Evolutionary conservation across 495 filamentous ascomycete species (phyloP), one percentile per base, ranked within the genome.

Genomic region (Penicillium alfredii): DNA sequence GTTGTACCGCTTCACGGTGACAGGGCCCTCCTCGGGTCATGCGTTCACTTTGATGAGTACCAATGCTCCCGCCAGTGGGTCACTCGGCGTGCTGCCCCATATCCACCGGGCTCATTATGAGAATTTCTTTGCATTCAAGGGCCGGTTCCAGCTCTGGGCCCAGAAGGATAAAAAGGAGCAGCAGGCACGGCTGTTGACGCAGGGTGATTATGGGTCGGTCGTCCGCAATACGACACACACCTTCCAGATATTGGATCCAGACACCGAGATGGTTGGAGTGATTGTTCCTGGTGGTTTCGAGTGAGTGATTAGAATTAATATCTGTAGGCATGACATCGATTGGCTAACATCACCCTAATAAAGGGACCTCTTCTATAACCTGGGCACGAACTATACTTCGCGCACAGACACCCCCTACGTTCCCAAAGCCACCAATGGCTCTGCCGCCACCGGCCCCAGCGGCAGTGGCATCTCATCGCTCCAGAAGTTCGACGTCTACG

Each of bases 281-380:
- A 55, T 72, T 20, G 49, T 53, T 3, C 68, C 68, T 12, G 68
- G 68, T 29, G 66, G 66, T 7, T 69, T 70, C 26, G 68, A 72
- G 55, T 64, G 55, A 33, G 48, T 40, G n/a, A n/a, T n/a, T n/a
- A n/a, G n/a, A n/a, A n/a, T n/a, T n/a, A n/a, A n/a, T n/a, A n/a
- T n/a, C n/a, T n/a, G n/a, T n/a, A n/a, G n/a, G n/a, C n/a, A n/a
- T n/a, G n/a, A n/a, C n/a, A n/a, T n/a, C n/a, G n/a, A n/a, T n/a
- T n/a, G n/a, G n/a, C n/a, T n/a, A n/a, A n/a, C n/a, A n/a, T n/a
- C n/a, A n/a, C n/a, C n/a, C n/a, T n/a, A n/a, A n/a, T n/a, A n/a
- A n/a, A n/a, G 60, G 44, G 57, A 61, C 7, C 51, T 65, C 4
- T 68, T 68, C 37, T 63, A 56, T 41, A 29, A 51, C 30, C 52